Evolutionary conservation across 345 rosid species (phyloP).

Genomic region (Turritis glabra): DNA sequence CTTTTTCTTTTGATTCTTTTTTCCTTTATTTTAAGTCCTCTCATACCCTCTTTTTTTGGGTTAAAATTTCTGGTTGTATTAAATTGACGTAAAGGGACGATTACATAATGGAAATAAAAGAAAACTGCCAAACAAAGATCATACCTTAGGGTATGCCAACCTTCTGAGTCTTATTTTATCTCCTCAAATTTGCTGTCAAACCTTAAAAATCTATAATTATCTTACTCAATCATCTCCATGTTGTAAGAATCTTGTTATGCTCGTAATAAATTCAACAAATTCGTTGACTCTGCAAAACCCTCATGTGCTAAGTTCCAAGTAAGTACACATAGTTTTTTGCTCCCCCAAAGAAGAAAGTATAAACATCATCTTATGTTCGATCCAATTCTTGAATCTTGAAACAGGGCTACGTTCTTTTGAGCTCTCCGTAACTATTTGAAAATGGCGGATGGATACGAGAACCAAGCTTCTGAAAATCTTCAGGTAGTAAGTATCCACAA

Average conservation of each 20-base stretch:
- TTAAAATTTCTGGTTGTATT: not conserved
- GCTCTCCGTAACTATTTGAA: conserved; percentile 19
- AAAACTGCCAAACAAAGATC: conserved; percentile 9
- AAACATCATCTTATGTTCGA: conserved; percentile 6
- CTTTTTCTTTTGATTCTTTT: not conserved
- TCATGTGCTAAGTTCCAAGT: conserved; percentile 23
- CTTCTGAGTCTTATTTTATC: conserved; percentile 26
- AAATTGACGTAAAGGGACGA: conserved; percentile 4
- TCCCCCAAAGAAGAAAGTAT: not conserved
- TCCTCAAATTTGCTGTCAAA: conserved; percentile 23
- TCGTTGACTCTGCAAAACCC: conserved; percentile 22
- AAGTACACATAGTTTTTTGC: conserved; percentile 2
- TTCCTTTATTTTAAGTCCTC: not conserved
- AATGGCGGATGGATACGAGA: conserved; percentile 16
- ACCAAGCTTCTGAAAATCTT: conserved; percentile 29
- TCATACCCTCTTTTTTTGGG: not conserved
- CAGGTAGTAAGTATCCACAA: conserved; percentile 28
- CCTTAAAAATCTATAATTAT: not conserved
- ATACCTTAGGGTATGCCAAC: conserved; percentile 21
- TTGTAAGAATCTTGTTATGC: conserved; percentile 17
- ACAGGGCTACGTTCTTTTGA: conserved; percentile 73
- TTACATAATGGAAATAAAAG: conserved; percentile 17
- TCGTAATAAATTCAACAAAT: not conserved
- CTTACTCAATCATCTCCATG: not conserved
- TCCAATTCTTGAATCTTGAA: conserved; percentile 7